These are phyloP conservation scores for Phylloporus rhodoxanthus DNA, from an alignment of 768 basidiomycete species.

Conservation along the genomic window DNA sequence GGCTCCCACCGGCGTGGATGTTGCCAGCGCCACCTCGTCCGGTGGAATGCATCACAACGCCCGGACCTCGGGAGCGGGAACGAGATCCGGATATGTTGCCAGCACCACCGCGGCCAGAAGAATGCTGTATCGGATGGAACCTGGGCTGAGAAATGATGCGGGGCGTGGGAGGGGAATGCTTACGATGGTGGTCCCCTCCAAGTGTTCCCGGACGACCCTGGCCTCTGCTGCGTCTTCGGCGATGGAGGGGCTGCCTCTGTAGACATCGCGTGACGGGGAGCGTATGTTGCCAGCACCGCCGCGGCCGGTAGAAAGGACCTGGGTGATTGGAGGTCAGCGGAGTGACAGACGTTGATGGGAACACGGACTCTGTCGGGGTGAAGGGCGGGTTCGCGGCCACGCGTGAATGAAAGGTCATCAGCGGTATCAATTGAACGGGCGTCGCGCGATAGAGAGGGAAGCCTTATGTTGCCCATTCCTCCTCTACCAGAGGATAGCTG, in stretches of 20 bases:
- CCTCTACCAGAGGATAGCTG: slow-evolving; percentile 62
- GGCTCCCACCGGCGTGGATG: slow-evolving; percentile 26
- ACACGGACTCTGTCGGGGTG: slow-evolving; percentile 35
- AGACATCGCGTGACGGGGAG: slow-evolving; percentile 42
- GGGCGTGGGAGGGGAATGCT: slow-evolving; percentile 12
- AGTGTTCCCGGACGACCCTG: slow-evolving; percentile 19
- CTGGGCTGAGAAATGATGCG: neutral
- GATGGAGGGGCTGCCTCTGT: slow-evolving; percentile 42
- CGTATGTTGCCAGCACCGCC: slow-evolving; percentile 85
- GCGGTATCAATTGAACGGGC: slow-evolving; percentile 37
- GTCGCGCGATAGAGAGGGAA: slow-evolving; percentile 42
- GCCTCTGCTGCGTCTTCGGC: slow-evolving; percentile 25
- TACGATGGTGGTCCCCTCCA: slow-evolving; percentile 32
- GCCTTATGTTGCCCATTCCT: slow-evolving; percentile 62
- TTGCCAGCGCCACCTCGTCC: slow-evolving; percentile 67
- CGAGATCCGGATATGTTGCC: slow-evolving; percentile 56
- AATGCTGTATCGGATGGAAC: slow-evolving; percentile 35
- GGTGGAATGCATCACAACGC: slow-evolving; percentile 37
- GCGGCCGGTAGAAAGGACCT: slow-evolving; percentile 56
- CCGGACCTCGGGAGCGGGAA: slow-evolving; percentile 43
- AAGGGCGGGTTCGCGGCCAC: slow-evolving; percentile 54
- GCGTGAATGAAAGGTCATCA: slow-evolving; percentile 48
- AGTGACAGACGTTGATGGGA: neutral
- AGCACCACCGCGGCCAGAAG: slow-evolving; percentile 57
- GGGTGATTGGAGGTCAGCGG: neutral